These are phyloP conservation scores for Ophiostoma ips DNA, from an alignment of 2,329 filamentous ascomycete species.

Conservation along the genomic window DNA sequence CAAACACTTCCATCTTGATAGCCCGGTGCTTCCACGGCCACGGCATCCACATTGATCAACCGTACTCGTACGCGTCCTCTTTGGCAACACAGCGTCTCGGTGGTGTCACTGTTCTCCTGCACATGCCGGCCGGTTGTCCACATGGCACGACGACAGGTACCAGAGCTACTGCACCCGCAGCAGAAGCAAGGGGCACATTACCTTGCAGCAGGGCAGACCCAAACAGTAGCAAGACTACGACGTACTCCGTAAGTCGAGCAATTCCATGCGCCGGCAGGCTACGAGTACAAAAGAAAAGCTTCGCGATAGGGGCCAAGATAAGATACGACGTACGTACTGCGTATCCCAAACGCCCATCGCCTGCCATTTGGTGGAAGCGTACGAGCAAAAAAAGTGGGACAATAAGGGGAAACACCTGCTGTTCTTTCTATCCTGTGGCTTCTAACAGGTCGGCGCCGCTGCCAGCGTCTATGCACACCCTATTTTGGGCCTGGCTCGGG, in stretches of 20 bases:
- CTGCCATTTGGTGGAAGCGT: too few relatives aligned
- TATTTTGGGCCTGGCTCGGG: neutral
- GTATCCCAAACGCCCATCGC: too few relatives aligned
- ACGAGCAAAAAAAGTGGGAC: neutral
- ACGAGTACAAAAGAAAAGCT: neutral
- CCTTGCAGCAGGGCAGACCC: neutral
- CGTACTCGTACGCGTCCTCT: neutral
- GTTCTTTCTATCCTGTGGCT: neutral
- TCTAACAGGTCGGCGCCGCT: neutral
- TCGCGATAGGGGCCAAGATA: neutral
- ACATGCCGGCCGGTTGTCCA: slow-evolving; percentile 5
- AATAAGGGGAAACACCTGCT: neutral
- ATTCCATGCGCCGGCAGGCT: too few relatives aligned
- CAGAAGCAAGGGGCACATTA: slow-evolving; percentile 4
- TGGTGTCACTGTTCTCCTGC: slow-evolving; percentile 3
- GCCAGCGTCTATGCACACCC: slow-evolving; percentile 1
- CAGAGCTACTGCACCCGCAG: slow-evolving; percentile 1
- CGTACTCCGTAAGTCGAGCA: too few relatives aligned
- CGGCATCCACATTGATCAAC: neutral
- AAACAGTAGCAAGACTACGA: neutral
- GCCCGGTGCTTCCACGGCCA: too few relatives aligned
- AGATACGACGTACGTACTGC: too few relatives aligned
- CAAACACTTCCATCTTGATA: too few relatives aligned
- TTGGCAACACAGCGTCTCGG: slow-evolving; percentile 1
- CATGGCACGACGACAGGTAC: slow-evolving; percentile 3